Evolutionary conservation across 805 yeast genomes (phyloP), one percentile per base, ranked within the genome.

Genomic region (Spathaspora boniae): DNA sequence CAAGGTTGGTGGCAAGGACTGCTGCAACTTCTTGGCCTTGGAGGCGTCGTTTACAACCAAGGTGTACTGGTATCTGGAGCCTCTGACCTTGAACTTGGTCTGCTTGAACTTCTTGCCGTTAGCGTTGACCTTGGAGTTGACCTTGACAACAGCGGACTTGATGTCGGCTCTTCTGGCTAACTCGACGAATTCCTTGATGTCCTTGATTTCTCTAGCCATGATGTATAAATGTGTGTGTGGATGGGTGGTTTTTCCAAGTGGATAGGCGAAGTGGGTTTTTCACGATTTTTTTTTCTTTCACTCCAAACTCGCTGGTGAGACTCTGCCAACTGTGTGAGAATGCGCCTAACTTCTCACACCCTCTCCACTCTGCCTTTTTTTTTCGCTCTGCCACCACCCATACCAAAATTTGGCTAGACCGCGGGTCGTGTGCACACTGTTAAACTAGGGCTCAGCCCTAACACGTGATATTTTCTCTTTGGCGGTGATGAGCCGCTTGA

Each of bases 21-120:
- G 96, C 65, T 86, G 82, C 75, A 93, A 80, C 80, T 93, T 93
- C 83, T 86, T 81, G 62, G 98, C 98, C 81, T 88, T 89, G 70
- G 86, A 83, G 62, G 87, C 84, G 71, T 93, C 98, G 76, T 84
- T 80, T 62, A 93, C 91, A 56, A 85, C 85, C 72, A 91, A 78
- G 58, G 98, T 93, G 86, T 93, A 93, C 65, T 87, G 81, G 78
- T 85, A 70, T 70, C 78, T 87, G 50, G 96, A 62, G 71, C 97
- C 96, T 81, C 98, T 88, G 64, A 93, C 86, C 86, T 93, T 93
- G 89, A 93, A 93, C 76, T 93, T 93, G 77, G 96, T 88, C 75
- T 85, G 93, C 75, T 84, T 83, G 81, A 77, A 76, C 54, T 75
- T 74, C 78, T 83, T 83, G 70, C 93, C 94, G 69, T 74, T 73